Evolutionary conservation across 176 grass and related monocot species (phyloP).

Genomic region (Canna indica): DNA sequence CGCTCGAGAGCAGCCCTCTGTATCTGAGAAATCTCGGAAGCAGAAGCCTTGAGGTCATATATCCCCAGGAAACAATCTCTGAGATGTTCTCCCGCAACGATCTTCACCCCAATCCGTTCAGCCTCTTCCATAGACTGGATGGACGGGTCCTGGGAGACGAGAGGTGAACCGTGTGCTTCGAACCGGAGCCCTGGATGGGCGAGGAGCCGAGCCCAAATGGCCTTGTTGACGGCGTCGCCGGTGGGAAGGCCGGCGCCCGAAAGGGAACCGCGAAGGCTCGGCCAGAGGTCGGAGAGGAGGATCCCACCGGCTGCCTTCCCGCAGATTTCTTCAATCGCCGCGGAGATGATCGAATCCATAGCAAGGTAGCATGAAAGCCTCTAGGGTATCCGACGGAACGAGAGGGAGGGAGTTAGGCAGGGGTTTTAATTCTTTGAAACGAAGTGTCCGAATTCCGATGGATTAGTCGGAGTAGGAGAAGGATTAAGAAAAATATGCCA

Average conservation of each 20-base stretch:
- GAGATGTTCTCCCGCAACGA: slow-evolving; percentile 42
- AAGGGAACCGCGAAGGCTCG: slow-evolving; percentile 28
- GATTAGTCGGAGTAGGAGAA: too few relatives aligned
- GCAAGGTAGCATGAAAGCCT: not conserved
- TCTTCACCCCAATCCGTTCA: slow-evolving; percentile 38
- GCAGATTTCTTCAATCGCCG: slow-evolving; percentile 78
- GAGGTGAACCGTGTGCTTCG: slow-evolving; percentile 30
- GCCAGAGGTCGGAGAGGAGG: slow-evolving; percentile 43
- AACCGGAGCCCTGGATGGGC: slow-evolving; percentile 45
- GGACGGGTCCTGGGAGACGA: slow-evolving; percentile 35
- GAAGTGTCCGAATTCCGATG: too few relatives aligned
- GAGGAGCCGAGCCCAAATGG: slow-evolving; percentile 58
- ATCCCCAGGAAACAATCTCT: slow-evolving; percentile 81
- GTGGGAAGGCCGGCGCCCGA: slow-evolving; percentile 36
- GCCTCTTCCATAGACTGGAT: slow-evolving; percentile 46
- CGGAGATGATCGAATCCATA: slow-evolving; percentile 71
- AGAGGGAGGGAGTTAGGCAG: too few relatives aligned
- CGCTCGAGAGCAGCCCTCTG: slow-evolving; percentile 52
- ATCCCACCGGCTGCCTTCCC: slow-evolving; percentile 38
- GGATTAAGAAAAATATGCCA: too few relatives aligned
- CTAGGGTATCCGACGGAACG: not conserved
- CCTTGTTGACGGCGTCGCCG: slow-evolving; percentile 32
- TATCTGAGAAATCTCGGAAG: slow-evolving; percentile 43
- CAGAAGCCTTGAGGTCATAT: slow-evolving; percentile 58
- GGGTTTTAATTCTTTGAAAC: too few relatives aligned